Evolutionary conservation across 495 filamentous ascomycete genomes (phyloP).

Genomic region (Coniosporium apollinis): DNA sequence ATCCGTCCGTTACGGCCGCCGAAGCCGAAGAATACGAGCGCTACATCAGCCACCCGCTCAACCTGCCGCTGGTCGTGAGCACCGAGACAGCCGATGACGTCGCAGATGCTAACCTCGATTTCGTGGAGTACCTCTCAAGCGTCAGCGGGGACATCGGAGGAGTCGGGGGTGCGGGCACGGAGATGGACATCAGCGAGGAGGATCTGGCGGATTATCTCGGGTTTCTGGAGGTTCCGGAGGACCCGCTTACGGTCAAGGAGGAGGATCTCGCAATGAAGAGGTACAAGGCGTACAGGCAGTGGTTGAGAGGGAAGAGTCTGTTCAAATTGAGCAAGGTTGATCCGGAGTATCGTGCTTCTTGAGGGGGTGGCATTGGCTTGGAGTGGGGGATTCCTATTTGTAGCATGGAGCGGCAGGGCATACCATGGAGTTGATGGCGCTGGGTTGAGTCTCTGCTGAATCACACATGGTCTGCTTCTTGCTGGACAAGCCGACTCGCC

Average conservation of each 20-base stretch:
- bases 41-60: slow-evolving; percentile 85
- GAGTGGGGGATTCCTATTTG: too few species aligned
- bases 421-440: too few species aligned
- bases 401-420: too few species aligned
- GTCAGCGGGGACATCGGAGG: slow-evolving; percentile 18
- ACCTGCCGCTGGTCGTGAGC: slow-evolving; percentile 70
- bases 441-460: too few species aligned
- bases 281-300: slow-evolving; percentile 90
- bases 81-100: slow-evolving; percentile 42
- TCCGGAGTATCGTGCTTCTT: slow-evolving; percentile 27
- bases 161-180: slow-evolving; percentile 2
- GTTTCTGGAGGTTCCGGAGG: slow-evolving; percentile 57
- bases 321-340: slow-evolving; percentile 60
- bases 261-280: slow-evolving; percentile 79
- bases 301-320: slow-evolving; percentile 79
- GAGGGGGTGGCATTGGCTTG: too few species aligned
- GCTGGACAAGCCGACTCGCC: too few species aligned
- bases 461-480: too few species aligned
- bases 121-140: slow-evolving; percentile 54
- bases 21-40: slow-evolving; percentile 76
- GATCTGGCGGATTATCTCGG: slow-evolving; percentile 61
- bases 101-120: slow-evolving; percentile 40
- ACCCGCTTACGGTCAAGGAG: slow-evolving; percentile 71
- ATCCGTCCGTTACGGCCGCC: slow-evolving; percentile 52
- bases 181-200: slow-evolving; percentile 33